Conservation (phyloP, 1,284 basidiomycete genomes). For the Veloporphyrellus conicus region DNA sequence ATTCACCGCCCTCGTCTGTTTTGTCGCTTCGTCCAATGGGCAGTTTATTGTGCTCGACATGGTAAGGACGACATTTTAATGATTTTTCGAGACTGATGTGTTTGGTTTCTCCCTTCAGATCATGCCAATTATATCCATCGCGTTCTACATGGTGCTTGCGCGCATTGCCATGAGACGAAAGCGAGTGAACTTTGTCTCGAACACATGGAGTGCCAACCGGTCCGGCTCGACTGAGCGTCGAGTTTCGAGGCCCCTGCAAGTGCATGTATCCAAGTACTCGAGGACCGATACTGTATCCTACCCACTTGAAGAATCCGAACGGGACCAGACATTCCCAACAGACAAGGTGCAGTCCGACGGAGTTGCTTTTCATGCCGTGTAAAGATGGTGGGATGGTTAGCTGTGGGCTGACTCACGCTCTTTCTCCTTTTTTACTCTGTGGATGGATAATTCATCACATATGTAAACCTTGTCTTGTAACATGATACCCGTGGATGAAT, state of each 20-base stretch:
- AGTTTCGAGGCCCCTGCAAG: neutral
- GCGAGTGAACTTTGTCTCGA: neutral
- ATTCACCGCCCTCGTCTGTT: slow-evolving; percentile 32
- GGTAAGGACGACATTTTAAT: slow-evolving; percentile 15
- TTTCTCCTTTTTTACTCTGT: too few relatives aligned
- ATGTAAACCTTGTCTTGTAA: too few relatives aligned
- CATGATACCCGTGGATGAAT: too few relatives aligned
- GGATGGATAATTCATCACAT: too few relatives aligned
- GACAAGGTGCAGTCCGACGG: neutral
- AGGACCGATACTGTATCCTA: neutral
- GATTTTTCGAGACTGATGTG: too few relatives aligned
- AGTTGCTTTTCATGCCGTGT: neutral
- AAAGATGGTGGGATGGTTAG: too few relatives aligned
- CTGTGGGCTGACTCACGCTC: too few relatives aligned
- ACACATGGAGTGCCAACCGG: neutral
- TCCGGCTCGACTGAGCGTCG: neutral
- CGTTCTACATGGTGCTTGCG: neutral
- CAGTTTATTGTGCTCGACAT: slow-evolving; percentile 36
- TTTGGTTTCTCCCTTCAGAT: neutral
- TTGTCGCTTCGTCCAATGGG: slow-evolving; percentile 29
- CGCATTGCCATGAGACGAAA: neutral
- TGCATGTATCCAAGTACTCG: neutral
- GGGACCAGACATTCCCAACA: neutral
- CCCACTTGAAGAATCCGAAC: neutral
- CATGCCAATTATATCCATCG: neutral